These are phyloP conservation scores for Hibiscus mutabilis DNA, from an alignment of 345 rosid species.

Conservation along the genomic window DNA sequence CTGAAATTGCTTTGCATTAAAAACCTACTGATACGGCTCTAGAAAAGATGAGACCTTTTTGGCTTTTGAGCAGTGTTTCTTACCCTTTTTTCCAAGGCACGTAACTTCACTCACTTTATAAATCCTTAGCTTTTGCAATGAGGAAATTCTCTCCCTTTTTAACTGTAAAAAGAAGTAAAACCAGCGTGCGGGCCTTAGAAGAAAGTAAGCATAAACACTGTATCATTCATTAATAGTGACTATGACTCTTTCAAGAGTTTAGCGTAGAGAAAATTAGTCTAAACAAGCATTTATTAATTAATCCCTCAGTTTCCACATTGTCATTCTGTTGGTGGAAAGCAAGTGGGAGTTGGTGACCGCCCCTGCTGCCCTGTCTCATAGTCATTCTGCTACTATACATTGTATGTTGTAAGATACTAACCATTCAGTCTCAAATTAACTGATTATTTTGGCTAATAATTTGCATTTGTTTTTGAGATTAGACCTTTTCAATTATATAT, in stretches of 20 bases:
- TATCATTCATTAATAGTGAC: too few relatives aligned
- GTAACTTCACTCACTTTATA: slow-evolving; percentile 12
- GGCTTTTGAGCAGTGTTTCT: slow-evolving; percentile 36
- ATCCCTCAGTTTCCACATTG: slow-evolving; percentile 26
- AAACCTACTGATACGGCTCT: slow-evolving; percentile 14
- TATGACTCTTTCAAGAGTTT: neutral
- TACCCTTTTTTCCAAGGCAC: slow-evolving; percentile 28
- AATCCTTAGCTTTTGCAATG: slow-evolving; percentile 30
- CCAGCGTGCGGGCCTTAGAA: slow-evolving; percentile 43
- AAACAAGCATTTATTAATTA: neutral
- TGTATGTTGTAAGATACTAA: neutral
- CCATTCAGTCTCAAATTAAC: neutral
- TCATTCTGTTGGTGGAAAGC: slow-evolving; percentile 48
- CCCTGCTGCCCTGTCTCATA: slow-evolving; percentile 34
- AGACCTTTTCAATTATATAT: neutral
- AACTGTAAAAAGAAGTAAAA: slow-evolving; percentile 48
- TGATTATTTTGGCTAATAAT: neutral
- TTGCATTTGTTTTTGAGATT: neutral
- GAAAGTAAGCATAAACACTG: slow-evolving; percentile 20
- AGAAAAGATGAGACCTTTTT: slow-evolving; percentile 32
- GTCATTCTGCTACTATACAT: neutral
- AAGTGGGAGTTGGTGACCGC: slow-evolving; percentile 74
- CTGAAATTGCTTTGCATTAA: slow-evolving; percentile 9
- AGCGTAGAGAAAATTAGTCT: neutral
- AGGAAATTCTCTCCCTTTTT: slow-evolving; percentile 20